Conservation (phyloP, 495 filamentous ascomycete species). For the Trichocladium uniseriatum region DNA sequence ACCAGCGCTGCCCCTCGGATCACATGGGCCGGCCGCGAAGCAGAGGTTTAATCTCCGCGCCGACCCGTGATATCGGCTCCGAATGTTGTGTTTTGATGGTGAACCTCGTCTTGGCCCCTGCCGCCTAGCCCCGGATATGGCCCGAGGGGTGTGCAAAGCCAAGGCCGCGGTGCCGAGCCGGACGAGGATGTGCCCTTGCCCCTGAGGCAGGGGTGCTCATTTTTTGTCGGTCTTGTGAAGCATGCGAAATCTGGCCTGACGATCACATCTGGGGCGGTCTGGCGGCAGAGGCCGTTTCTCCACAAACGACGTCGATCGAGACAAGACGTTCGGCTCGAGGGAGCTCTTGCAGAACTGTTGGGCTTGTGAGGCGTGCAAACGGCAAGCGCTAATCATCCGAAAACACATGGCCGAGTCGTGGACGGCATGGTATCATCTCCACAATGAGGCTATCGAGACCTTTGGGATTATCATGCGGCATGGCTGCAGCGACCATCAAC, state of each 20-base stretch:
- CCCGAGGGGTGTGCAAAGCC: not conserved
- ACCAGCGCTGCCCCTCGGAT: conserved; percentile 2
- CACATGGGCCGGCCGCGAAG: conserved; percentile 3
- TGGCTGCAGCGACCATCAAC: no score
- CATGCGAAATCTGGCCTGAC: not conserved
- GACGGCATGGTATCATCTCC: no score
- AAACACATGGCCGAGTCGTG: no score
- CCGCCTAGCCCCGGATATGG: no score
- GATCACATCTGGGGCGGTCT: not conserved
- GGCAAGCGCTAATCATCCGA: no score
- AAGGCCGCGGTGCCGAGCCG: conserved; percentile 3
- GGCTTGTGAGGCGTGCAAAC: no score
- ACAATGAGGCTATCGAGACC: no score
- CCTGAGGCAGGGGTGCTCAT: no score
- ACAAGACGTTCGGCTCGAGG: no score
- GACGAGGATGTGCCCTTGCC: not conserved
- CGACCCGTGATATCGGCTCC: not conserved
- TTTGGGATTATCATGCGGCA: no score
- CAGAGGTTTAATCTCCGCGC: conserved; percentile 4
- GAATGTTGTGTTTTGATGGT: not conserved
- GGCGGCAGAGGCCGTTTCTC: not conserved
- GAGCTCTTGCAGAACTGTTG: no score
- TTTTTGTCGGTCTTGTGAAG: not conserved
- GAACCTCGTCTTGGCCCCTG: not conserved
- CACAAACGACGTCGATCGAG: no score